Evolutionary conservation across 768 basidiomycete genomes (phyloP), one percentile per base, ranked within the genome.

Genomic region (Hebeloma cylindrosporum): DNA sequence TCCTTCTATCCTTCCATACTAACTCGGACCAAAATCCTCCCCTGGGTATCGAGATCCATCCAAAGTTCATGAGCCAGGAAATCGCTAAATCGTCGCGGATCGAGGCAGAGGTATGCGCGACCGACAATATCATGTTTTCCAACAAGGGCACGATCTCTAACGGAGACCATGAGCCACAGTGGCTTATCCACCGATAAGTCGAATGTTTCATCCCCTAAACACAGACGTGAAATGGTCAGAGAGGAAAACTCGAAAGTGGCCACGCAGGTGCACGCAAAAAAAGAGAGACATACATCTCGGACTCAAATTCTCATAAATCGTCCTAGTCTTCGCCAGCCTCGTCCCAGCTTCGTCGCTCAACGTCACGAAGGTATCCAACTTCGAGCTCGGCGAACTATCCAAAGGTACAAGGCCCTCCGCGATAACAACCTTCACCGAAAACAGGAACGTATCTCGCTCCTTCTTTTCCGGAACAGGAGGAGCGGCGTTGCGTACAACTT

Each of bases 1-100:
- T 96, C 93, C 67, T 95, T 93, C 75, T 98, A 96, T 41, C 94
- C 93, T 60, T 99, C 96, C 93, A 98, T 96, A 60, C 92, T 94
- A 46, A 98, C 78, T 14, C 96, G 80, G 23, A 96, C 71, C 27
- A 96, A 68, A 38, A 97, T 77, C 25, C 92, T 80, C 4, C 96
- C 93, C 42, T 82, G 77, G 0, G 85, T 82, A 60, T 97, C 94
- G 11, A 98, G 70, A 48, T 91, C 87, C 70, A 94, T 77, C 88
- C 93, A 93, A 5, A 94, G 62, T 47, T 99, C 96, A 57, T 93
- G 93, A 2, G 92, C 74, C 48, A 97, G 70, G 62, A 87, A 85
- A 69, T 99, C 93, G 9, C 83, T 84, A 57, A 90, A 95, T 42
- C 89, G 80, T 48, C 78, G 73, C 2, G 93, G 93, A 54, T 98